A percentile compares a stretch with the other conserved stretches of the same genome.
phyloP scores from a whole-genome alignment of 805 yeast genomes.

The Soucietia sequanensis region DNA sequence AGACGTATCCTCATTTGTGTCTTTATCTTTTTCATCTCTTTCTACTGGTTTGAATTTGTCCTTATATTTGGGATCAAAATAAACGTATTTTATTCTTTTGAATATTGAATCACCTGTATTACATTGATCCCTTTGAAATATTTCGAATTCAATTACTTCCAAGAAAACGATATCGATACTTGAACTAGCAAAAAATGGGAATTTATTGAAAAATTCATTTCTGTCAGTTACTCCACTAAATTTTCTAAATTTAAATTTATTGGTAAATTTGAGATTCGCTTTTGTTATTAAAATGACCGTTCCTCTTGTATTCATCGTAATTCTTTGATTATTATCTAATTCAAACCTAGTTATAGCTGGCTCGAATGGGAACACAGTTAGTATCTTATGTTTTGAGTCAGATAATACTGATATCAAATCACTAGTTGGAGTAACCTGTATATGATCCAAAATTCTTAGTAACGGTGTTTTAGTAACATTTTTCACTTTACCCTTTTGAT shows the following conservation, averaged over 20 bases:
- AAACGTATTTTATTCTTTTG: constrained; percentile 1
- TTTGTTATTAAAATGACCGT: constrained; percentile 23
- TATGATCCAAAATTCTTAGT: constrained; percentile 24
- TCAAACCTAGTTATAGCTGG: constrained; percentile 31
- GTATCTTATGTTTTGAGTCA: constrained; percentile 29
- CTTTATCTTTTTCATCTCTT: not conserved
- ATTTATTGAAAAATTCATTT: constrained; percentile 3
- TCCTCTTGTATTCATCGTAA: constrained; percentile 31
- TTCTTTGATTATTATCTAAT: constrained; percentile 24
- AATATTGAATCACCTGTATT: constrained; percentile 1
- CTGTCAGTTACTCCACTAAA: constrained; percentile 8
- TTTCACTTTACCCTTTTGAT: no score
- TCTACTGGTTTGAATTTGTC: not conserved
- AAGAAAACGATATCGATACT: constrained; percentile 21
- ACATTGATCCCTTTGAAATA: constrained; percentile 33
- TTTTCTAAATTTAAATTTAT: constrained; percentile 6
- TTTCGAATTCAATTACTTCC: constrained; percentile 26
- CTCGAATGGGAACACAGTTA: constrained; percentile 26
- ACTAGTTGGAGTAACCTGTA: constrained; percentile 18
- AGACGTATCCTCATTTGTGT: not conserved
- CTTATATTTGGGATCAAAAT: not conserved
- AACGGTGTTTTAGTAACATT: constrained; percentile 20
- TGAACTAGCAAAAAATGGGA: constrained; percentile 3
- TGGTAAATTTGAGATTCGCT: constrained; percentile 27
- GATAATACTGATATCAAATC: constrained; percentile 29